Conservation (phyloP, 164 flowering plant genomes). For the Dillenia turbinata region DNA sequence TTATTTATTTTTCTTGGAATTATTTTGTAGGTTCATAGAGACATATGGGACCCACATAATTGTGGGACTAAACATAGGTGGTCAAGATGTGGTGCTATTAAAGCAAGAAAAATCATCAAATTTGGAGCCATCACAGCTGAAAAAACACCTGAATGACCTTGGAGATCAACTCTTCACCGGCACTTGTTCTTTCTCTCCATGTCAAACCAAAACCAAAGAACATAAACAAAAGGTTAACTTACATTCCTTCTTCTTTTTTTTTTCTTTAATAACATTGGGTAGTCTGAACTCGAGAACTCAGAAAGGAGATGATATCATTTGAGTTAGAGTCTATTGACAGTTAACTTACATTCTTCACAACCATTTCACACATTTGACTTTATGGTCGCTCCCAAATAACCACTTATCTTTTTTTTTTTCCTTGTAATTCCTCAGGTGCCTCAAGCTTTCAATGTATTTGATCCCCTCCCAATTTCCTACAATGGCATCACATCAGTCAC, state of each 20-base stretch:
- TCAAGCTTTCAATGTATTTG: slow-evolving; percentile 65
- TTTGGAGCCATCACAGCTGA: slow-evolving; percentile 55
- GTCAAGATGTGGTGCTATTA: slow-evolving; percentile 56
- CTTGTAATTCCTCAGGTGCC: slow-evolving; percentile 24
- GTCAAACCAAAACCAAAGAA: slow-evolving; percentile 29
- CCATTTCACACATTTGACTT: no score
- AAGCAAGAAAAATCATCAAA: slow-evolving; percentile 68
- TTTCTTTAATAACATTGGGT: neutral
- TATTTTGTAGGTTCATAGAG: slow-evolving; percentile 61
- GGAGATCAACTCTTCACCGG: slow-evolving; percentile 80
- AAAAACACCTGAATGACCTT: slow-evolving; percentile 56
- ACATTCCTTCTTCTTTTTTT: neutral
- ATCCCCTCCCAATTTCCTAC: slow-evolving; percentile 26
- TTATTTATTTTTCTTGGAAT: neutral
- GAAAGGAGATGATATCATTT: no score
- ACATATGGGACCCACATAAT: slow-evolving; percentile 85
- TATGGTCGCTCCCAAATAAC: neutral
- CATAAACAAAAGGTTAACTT: slow-evolving; percentile 37
- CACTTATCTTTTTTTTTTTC: neutral
- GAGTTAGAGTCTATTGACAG: no score
- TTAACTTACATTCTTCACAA: slow-evolving; percentile 1
- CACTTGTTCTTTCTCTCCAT: slow-evolving; percentile 45
- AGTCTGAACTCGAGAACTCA: no score
- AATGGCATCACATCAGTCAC: slow-evolving; percentile 37
- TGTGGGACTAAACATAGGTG: slow-evolving; percentile 75